Conservation (phyloP, 106 monocot genomes). For the Dendrobium nobile region DNA sequence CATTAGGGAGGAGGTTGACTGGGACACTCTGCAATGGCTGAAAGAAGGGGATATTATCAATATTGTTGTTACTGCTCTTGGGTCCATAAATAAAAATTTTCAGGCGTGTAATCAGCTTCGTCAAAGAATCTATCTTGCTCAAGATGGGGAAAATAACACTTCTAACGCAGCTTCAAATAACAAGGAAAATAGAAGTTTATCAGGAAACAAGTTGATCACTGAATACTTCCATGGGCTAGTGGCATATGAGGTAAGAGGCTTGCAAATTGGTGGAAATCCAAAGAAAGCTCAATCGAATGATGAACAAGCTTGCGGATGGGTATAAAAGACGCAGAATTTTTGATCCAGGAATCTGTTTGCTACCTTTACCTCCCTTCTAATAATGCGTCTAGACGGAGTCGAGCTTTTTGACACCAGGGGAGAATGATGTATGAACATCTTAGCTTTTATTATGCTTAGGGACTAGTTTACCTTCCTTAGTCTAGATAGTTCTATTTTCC, state of each 20-base stretch:
- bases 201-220: conserved; percentile 85
- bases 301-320: too few species aligned
- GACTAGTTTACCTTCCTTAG: too few species aligned
- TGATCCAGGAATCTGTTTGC: too few species aligned
- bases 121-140: conserved; percentile 16
- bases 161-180: conserved; percentile 11
- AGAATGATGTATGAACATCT: too few species aligned
- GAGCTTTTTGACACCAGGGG: too few species aligned
- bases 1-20: conserved; percentile 78
- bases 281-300: too few species aligned
- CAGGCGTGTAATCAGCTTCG: conserved; percentile 60
- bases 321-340: too few species aligned
- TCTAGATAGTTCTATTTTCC: too few species aligned
- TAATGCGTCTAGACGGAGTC: too few species aligned
- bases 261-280: too few species aligned
- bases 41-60: conserved; percentile 89
- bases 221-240: conserved; percentile 61
- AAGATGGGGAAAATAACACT: conserved; percentile 11
- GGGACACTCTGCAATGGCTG: conserved; percentile 76
- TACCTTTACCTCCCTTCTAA: too few species aligned
- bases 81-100: conserved; percentile 85
- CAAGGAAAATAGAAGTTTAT: conserved; percentile 11
- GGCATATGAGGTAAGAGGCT: conserved; percentile 13
- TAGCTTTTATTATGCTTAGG: too few species aligned
- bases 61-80: conserved; percentile 74